Evolutionary conservation across 495 filamentous ascomycete genomes (phyloP), one percentile per base, ranked within the genome.

Genomic region (Platismatia glauca): DNA sequence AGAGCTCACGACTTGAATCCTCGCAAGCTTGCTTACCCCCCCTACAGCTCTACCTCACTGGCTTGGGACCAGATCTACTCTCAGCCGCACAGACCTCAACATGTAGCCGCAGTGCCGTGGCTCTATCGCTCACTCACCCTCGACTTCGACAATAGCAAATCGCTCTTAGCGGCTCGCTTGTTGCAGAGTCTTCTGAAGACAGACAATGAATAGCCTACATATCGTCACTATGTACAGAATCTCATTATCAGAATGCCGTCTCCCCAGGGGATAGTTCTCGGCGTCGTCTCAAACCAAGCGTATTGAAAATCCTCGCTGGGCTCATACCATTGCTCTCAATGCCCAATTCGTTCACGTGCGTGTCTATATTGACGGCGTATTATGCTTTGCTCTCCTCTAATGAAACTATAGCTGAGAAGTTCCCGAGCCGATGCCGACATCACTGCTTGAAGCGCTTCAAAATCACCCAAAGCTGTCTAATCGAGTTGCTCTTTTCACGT

Each of bases 71-170:
- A 34, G 46, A 39, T 55, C 31, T 64, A 35, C 3, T 59, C 16
- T 35, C 56, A 20, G 29, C 59, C 9, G 37, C 57, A 16, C 18
- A 12, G 46, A 38, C 41, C 7, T 43, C 29, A 20, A 53, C 12
- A 64, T 18, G 41, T 20, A n/a, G 56, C 57, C 11, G 31, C 43
- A 18, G 34, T 13, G 33, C 50, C 55, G 41, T 64, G 43, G 53
- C 44, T 64, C 4, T 64, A 64, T 38, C 31, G 60, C n/a, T 37
- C 50, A 20, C n/a, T 56, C 16, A 57, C 50, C 18, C 46, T 57
- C 13, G 60, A 62, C 33, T 62, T 62, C 29, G 60, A 22, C 11
- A 4, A 20, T 9, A 39, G 22, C 46, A 57, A 56, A 27, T 7
- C 22, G 11, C 12, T 62, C 15, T 27, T 31, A 24, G 41, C 60